Evolutionary conservation across 2,329 filamentous ascomycete species (phyloP).

Genomic region (Calonectria hawksworthii): DNA sequence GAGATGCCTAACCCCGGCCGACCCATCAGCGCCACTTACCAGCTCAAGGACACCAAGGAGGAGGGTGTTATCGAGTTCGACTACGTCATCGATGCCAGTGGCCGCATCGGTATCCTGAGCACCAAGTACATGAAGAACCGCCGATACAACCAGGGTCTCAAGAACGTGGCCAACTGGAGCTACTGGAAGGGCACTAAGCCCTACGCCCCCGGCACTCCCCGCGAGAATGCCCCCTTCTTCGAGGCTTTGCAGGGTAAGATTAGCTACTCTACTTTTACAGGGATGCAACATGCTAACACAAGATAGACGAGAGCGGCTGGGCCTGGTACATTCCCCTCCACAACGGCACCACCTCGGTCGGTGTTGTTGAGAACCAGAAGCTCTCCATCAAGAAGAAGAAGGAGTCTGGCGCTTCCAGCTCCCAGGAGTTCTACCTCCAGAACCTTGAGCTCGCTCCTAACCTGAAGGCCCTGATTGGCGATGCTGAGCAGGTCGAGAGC

Average conservation of each 20-base stretch:
- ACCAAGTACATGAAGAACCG: conserved; percentile 66
- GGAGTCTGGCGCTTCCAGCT: conserved; percentile 30
- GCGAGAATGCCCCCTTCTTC: conserved; percentile 57
- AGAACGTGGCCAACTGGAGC: conserved; percentile 64
- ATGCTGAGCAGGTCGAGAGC: conserved; percentile 50
- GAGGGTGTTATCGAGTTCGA: conserved; percentile 59
- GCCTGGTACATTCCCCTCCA: conserved; percentile 65
- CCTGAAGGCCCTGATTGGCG: conserved; percentile 47
- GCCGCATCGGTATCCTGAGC: conserved; percentile 58
- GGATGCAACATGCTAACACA: not conserved
- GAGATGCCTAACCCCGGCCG: conserved; percentile 40
- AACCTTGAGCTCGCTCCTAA: conserved; percentile 51
- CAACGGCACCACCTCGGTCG: conserved; percentile 59
- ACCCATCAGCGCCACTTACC: conserved; percentile 54
- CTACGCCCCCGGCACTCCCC: conserved; percentile 52
- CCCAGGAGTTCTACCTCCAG: conserved; percentile 51
- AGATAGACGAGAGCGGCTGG: conserved; percentile 62
- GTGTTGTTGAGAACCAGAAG: conserved; percentile 58
- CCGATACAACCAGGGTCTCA: conserved; percentile 60
- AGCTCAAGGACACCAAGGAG: conserved; percentile 49
- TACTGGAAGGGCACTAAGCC: conserved; percentile 57
- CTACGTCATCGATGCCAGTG: conserved; percentile 64
- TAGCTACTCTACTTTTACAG: not conserved
- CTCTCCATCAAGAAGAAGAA: conserved; percentile 53
- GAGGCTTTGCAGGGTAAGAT: conserved; percentile 55